A percentile compares a stretch with the other conserved stretches of the same genome.
Conservation (phyloP, 768 basidiomycete species). For the Pilatotrama ljubarskyi region DNA sequence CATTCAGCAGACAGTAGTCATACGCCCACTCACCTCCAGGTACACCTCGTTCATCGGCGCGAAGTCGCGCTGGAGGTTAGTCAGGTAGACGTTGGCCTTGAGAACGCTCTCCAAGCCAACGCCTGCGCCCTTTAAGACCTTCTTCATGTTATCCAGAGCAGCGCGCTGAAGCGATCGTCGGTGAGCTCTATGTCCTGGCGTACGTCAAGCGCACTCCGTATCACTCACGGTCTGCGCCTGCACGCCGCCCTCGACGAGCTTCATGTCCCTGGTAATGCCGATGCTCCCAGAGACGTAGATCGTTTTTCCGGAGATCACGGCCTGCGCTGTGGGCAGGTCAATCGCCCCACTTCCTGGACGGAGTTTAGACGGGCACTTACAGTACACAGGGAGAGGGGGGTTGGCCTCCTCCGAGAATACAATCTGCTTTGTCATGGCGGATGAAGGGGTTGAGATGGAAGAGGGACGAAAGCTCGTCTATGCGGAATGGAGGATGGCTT, state of each 20-base stretch:
- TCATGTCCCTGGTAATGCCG: conserved; percentile 34
- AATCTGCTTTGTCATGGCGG: conserved; percentile 32
- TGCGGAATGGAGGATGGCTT: background rate
- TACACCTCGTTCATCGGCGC: conserved; percentile 42
- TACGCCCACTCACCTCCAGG: conserved; percentile 27
- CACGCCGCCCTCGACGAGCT: conserved; percentile 39
- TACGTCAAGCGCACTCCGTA: background rate
- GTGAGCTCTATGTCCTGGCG: background rate
- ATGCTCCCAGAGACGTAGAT: conserved; percentile 45
- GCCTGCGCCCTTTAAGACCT: conserved; percentile 40
- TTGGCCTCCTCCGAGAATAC: conserved; percentile 33
- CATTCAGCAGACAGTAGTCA: background rate
- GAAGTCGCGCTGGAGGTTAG: conserved; percentile 40
- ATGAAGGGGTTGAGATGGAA: background rate
- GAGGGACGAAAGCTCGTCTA: background rate
- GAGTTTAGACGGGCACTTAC: conserved; percentile 21
- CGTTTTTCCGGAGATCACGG: conserved; percentile 34
- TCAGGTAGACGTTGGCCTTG: conserved; percentile 43
- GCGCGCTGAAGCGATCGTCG: conserved; percentile 29
- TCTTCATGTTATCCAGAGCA: conserved; percentile 41
- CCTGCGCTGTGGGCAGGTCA: conserved; percentile 35
- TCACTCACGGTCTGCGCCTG: conserved; percentile 39
- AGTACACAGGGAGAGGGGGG: conserved; percentile 38
- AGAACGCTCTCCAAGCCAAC: conserved; percentile 38
- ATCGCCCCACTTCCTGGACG: background rate